These are phyloP conservation scores for Hysterium pulicare DNA, from an alignment of 2,329 filamentous ascomycete genomes.

Conservation along the genomic window DNA sequence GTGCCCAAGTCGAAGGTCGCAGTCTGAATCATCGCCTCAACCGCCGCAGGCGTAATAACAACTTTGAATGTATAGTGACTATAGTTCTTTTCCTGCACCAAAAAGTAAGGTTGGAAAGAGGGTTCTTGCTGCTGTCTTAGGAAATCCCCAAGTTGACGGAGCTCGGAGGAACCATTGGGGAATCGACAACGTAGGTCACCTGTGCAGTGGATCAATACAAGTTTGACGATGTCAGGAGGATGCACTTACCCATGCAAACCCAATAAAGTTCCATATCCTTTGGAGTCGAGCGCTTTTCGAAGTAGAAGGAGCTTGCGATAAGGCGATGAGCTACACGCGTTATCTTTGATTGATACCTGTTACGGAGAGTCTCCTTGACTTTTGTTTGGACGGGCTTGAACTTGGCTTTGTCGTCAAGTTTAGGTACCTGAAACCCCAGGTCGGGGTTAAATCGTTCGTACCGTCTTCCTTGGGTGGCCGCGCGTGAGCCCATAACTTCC, in stretches of 20 bases:
- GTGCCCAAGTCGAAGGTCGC: background rate
- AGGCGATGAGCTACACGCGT: slow-evolving; percentile 32
- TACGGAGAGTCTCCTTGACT: slow-evolving; percentile 26
- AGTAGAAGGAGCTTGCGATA: slow-evolving; percentile 38
- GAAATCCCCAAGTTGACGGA: slow-evolving; percentile 28
- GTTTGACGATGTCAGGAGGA: background rate
- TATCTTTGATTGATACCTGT: slow-evolving; percentile 25
- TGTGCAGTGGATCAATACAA: slow-evolving; percentile 18
- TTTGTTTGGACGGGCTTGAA: slow-evolving; percentile 28
- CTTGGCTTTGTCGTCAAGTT: slow-evolving; percentile 34
- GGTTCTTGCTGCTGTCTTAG: slow-evolving; percentile 18
- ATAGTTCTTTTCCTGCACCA: background rate
- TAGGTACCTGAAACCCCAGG: slow-evolving; percentile 20
- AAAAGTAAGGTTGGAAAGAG: slow-evolving; percentile 34
- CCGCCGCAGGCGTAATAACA: background rate
- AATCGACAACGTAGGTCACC: slow-evolving; percentile 33
- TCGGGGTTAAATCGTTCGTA: slow-evolving; percentile 37
- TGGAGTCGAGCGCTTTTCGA: slow-evolving; percentile 18
- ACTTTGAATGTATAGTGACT: background rate
- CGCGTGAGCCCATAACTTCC: slow-evolving; percentile 20
- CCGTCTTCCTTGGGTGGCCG: slow-evolving; percentile 19
- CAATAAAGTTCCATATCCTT: slow-evolving; percentile 7
- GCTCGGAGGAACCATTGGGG: slow-evolving; percentile 28
- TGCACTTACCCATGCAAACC: slow-evolving; percentile 3
- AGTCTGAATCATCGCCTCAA: background rate